A percentile compares a stretch with the other conserved stretches of the same genome.
These are phyloP conservation scores for Trichoderma oligosporum DNA, from an alignment of 2,329 filamentous ascomycete species.

Conservation along the genomic window DNA sequence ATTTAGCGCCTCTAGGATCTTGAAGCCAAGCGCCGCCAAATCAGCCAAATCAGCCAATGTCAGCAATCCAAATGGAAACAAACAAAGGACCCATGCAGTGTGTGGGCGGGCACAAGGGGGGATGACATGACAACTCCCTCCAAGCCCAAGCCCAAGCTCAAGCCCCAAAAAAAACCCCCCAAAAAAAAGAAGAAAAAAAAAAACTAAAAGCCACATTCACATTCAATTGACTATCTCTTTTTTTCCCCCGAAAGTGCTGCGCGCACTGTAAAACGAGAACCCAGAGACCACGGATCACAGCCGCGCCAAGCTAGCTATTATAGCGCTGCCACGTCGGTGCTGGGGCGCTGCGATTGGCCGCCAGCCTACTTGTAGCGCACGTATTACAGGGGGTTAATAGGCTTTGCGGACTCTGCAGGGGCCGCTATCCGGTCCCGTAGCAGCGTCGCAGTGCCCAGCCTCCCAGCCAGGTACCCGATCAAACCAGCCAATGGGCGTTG, in stretches of 20 bases:
- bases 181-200: too few species aligned
- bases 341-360: conserved; percentile 13
- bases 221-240: too few species aligned
- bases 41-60: neutral
- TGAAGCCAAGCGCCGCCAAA: conserved; percentile 2
- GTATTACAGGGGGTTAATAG: conserved; percentile 17
- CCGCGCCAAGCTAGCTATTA: conserved; percentile 10
- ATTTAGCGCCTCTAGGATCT: too few species aligned
- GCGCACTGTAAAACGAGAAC: neutral
- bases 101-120: too few species aligned
- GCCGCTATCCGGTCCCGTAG: conserved; percentile 14
- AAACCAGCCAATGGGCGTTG: conserved; percentile 28
- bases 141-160: too few species aligned
- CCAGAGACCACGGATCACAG: neutral
- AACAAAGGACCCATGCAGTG: too few species aligned
- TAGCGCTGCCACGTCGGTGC: conserved; percentile 17
- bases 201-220: too few species aligned
- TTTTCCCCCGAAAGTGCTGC: too few species aligned
- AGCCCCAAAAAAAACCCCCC: too few species aligned
- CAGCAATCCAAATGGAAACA: too few species aligned
- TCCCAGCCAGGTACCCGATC: conserved; percentile 30
- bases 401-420: conserved; percentile 16
- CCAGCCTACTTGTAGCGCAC: conserved; percentile 6
- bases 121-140: too few species aligned
- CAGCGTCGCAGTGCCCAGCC: conserved; percentile 22